Conservation (phyloP, 495 filamentous ascomycete species). For the Chaetomium tenue region DNA sequence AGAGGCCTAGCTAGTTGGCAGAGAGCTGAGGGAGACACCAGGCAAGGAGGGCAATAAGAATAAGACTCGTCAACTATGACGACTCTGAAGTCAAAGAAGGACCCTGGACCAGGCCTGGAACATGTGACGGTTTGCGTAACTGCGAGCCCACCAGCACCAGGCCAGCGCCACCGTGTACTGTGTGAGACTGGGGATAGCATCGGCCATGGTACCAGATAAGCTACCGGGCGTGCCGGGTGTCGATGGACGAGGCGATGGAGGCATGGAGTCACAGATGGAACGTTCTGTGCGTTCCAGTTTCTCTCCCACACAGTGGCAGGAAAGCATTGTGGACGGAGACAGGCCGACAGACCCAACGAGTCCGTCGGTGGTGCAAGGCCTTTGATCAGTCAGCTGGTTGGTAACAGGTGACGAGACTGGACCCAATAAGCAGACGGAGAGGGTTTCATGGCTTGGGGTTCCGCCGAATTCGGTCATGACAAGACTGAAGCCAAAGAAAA, state of each 20-base stretch:
- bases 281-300: slow-evolving; percentile 9
- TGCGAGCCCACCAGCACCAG: slow-evolving; percentile 5
- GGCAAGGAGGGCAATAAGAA: neutral
- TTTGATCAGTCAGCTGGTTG: slow-evolving; percentile 4
- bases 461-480: neutral
- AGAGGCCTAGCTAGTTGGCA: neutral
- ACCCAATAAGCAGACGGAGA: neutral
- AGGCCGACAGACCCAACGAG: neutral
- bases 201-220: neutral
- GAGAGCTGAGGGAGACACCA: too few species aligned
- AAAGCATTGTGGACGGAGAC: neutral
- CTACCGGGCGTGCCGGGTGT: neutral
- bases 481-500: neutral
- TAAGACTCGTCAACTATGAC: neutral
- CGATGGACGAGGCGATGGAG: neutral
- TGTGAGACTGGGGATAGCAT: slow-evolving; percentile 3
- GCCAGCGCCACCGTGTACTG: neutral
- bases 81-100: neutral
- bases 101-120: neutral
- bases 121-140: slow-evolving; percentile 13
- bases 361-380: neutral
- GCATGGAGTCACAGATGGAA: slow-evolving; percentile 18
- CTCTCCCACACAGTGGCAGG: neutral
- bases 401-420: neutral
- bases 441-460: neutral